Evolutionary conservation across 768 basidiomycete genomes (phyloP).

Genomic region (Megacollybia marginata): DNA sequence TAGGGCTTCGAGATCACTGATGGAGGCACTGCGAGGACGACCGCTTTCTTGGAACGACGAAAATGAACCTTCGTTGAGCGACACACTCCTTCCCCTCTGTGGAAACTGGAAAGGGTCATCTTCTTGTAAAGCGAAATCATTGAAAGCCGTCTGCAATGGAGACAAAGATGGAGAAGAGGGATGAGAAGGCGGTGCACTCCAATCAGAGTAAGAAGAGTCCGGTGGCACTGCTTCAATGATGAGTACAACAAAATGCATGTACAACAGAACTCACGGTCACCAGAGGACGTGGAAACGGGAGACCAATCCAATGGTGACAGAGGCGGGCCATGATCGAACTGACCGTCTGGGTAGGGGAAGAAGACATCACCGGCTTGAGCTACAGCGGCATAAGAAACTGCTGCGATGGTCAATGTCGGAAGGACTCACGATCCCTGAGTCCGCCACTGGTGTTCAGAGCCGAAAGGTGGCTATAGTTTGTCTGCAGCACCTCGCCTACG

Average conservation of each 20-base stretch:
- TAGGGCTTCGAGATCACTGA: not conserved
- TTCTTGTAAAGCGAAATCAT: not conserved
- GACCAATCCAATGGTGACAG: not conserved
- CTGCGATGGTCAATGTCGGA: too few species aligned
- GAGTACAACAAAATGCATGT: not conserved
- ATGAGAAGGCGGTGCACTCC: not conserved
- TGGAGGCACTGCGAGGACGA: not conserved
- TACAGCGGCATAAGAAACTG: too few species aligned
- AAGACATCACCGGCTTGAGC: too few species aligned
- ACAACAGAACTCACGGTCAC: not conserved
- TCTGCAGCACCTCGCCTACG: too few species aligned
- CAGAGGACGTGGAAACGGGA: not conserved
- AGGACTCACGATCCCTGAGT: too few species aligned
- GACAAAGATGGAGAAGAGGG: not conserved
- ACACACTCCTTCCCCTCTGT: not conserved
- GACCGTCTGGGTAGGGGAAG: too few species aligned
- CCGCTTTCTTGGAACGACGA: not conserved
- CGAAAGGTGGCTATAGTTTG: too few species aligned
- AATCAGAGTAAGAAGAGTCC: not conserved
- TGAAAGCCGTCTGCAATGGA: not conserved
- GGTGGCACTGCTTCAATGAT: not conserved
- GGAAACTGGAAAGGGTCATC: not conserved
- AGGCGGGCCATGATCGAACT: too few species aligned
- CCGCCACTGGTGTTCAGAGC: too few species aligned
- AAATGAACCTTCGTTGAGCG: not conserved